These are phyloP conservation scores for Postia placenta DNA, from an alignment of 768 basidiomycete species.

Conservation along the genomic window DNA sequence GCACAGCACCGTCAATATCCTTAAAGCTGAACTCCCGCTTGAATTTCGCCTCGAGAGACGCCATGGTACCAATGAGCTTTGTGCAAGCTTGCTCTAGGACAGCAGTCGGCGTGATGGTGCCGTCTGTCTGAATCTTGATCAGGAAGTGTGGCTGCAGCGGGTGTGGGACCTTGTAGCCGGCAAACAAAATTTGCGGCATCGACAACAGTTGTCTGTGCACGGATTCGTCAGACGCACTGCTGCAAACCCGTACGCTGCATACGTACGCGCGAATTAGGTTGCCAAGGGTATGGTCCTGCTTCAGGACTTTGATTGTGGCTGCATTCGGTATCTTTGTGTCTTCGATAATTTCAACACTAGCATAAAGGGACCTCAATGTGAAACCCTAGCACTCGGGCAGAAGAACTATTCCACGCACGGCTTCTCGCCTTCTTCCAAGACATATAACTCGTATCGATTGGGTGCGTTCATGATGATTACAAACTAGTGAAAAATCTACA, in stretches of 20 bases:
- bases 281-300: slow-evolving; percentile 95
- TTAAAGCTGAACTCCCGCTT: slow-evolving; percentile 79
- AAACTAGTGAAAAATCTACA: not conserved
- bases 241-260: too few relatives aligned
- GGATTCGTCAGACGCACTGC: too few relatives aligned
- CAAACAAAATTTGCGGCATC: slow-evolving; percentile 86
- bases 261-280: slow-evolving; percentile 94
- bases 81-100: slow-evolving; percentile 81
- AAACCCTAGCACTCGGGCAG: slow-evolving; percentile 8
- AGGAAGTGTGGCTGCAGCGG: slow-evolving; percentile 92
- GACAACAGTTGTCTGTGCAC: slow-evolving; percentile 83
- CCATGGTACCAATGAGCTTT: slow-evolving; percentile 60
- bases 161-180: slow-evolving; percentile 97
- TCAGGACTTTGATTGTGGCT: slow-evolving; percentile 88
- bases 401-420: slow-evolving; percentile 53
- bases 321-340: slow-evolving; percentile 98
- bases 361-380: slow-evolving; percentile 6
- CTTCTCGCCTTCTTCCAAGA: slow-evolving; percentile 91
- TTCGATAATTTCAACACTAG: slow-evolving; percentile 83
- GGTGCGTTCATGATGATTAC: slow-evolving; percentile 77
- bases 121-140: slow-evolving; percentile 95
- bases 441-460: slow-evolving; percentile 85
- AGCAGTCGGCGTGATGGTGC: slow-evolving; percentile 72
- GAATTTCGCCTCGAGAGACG: slow-evolving; percentile 68
- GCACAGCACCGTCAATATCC: slow-evolving; percentile 34